Conservation (phyloP, 2,329 filamentous ascomycete species). For the Zarea fungicola region DNA sequence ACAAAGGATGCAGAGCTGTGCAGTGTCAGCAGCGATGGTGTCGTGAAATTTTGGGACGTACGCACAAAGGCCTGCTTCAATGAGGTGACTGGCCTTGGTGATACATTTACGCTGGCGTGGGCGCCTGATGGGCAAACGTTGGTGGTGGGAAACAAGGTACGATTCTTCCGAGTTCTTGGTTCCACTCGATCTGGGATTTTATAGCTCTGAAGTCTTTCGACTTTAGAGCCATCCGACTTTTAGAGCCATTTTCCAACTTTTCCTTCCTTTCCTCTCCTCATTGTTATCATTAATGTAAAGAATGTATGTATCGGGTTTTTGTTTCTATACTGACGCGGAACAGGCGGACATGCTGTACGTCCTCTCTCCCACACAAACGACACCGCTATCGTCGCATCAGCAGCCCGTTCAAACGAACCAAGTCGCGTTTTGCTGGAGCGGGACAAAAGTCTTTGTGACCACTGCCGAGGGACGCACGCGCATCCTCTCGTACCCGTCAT, state of each 20-base stretch:
- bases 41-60: slow-evolving; percentile 76
- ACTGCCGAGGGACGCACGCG: slow-evolving; percentile 67
- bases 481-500: slow-evolving; percentile 62
- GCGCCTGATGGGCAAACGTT: slow-evolving; percentile 64
- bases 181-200: too few relatives aligned
- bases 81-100: slow-evolving; percentile 60
- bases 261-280: neutral
- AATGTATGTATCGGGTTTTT: neutral
- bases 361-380: slow-evolving; percentile 54
- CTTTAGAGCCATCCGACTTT: neutral
- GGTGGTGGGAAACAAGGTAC: slow-evolving; percentile 68
- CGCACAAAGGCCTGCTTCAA: slow-evolving; percentile 65
- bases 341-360: slow-evolving; percentile 59
- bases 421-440: slow-evolving; percentile 68
- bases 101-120: slow-evolving; percentile 69
- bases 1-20: slow-evolving; percentile 71
- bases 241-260: neutral
- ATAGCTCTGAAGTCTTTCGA: too few relatives aligned
- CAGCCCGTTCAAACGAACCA: slow-evolving; percentile 65
- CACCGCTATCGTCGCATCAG: slow-evolving; percentile 52
- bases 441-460: slow-evolving; percentile 64
- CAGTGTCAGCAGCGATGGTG: slow-evolving; percentile 67
- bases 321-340: neutral
- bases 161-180: slow-evolving; percentile 16
- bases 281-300: too few relatives aligned